Conservation (phyloP, 495 filamentous ascomycete species). For the Penicillium antarcticum region DNA sequence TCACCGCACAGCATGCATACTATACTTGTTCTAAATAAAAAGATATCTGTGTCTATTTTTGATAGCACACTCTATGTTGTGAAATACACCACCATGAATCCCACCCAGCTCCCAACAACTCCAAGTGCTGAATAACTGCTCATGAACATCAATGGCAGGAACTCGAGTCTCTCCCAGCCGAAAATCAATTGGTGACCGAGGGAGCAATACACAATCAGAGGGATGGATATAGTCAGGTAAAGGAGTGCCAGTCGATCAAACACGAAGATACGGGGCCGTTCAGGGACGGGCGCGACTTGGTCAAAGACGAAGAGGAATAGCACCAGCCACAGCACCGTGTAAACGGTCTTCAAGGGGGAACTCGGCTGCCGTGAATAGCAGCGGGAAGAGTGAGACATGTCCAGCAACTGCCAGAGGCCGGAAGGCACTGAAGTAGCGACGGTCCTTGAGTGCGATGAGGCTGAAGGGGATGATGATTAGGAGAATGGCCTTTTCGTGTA, state of each 20-base stretch:
- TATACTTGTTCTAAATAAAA: not conserved
- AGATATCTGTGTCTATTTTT: conserved; percentile 2
- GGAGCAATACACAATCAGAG: conserved; percentile 85
- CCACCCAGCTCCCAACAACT: conserved; percentile 95
- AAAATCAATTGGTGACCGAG: conserved; percentile 79
- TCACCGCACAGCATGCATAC: not conserved
- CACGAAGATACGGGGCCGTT: conserved; percentile 72
- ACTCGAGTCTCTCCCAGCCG: conserved; percentile 73
- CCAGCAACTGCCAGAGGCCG: conserved; percentile 87
- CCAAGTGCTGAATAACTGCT: conserved; percentile 93
- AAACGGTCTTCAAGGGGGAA: conserved; percentile 88
- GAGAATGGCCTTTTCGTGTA: conserved; percentile 95
- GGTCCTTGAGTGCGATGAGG: conserved; percentile 87
- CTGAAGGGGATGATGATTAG: conserved; percentile 95
- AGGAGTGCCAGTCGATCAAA: conserved; percentile 86
- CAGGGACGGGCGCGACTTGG: conserved; percentile 75
- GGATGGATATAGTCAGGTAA: conserved; percentile 84
- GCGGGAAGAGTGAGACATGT: conserved; percentile 90
- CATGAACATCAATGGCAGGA: conserved; percentile 94
- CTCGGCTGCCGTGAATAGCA: conserved; percentile 88
- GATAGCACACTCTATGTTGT: conserved; percentile 46
- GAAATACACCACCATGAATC: conserved; percentile 93
- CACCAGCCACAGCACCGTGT: conserved; percentile 89
- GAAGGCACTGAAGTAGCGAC: conserved; percentile 89
- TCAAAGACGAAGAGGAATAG: conserved; percentile 85